Conservation (phyloP, 371 early-diverging fungal genomes). For the Mucor ambiguus region DNA sequence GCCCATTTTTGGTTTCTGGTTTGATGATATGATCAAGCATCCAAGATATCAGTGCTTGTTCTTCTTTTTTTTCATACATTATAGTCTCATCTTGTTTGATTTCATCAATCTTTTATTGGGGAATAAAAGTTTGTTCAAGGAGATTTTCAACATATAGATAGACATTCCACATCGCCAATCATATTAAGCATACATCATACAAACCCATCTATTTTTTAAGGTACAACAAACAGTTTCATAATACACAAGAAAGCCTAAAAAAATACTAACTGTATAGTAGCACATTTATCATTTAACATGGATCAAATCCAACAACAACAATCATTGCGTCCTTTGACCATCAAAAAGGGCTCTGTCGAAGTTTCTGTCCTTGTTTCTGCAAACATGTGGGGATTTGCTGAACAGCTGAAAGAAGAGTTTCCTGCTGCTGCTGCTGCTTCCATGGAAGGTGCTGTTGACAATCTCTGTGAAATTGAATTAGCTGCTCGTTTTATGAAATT, state of each 20-base stretch:
- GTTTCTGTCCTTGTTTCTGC: constrained; percentile 83
- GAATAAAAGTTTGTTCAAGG: constrained; percentile 13
- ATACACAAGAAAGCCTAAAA: background rate
- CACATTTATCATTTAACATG: constrained; percentile 7
- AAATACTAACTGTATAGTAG: background rate
- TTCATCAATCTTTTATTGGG: constrained; percentile 19
- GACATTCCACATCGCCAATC: background rate
- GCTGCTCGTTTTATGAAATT: constrained; percentile 77
- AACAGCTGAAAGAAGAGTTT: constrained; percentile 84
- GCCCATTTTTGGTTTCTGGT: constrained; percentile 1
- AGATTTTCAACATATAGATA: constrained; percentile 2
- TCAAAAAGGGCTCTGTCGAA: constrained; percentile 80
- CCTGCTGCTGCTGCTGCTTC: constrained; percentile 23
- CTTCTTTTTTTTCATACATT: constrained; percentile 1
- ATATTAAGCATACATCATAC: constrained; percentile 5
- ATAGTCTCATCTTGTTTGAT: background rate
- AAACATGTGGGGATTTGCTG: constrained; percentile 89
- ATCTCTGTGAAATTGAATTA: constrained; percentile 72
- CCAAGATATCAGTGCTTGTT: constrained; percentile 1
- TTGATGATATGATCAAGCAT: background rate
- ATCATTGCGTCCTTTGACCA: constrained; percentile 76
- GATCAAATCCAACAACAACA: constrained; percentile 34
- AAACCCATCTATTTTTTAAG: constrained; percentile 1
- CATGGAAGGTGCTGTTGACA: constrained; percentile 42
- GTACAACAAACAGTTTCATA: background rate